Base-by-base conservation (phyloP, 2,329 filamentous ascomycete genomes). In the Penicillium hesseltinei region DNA sequence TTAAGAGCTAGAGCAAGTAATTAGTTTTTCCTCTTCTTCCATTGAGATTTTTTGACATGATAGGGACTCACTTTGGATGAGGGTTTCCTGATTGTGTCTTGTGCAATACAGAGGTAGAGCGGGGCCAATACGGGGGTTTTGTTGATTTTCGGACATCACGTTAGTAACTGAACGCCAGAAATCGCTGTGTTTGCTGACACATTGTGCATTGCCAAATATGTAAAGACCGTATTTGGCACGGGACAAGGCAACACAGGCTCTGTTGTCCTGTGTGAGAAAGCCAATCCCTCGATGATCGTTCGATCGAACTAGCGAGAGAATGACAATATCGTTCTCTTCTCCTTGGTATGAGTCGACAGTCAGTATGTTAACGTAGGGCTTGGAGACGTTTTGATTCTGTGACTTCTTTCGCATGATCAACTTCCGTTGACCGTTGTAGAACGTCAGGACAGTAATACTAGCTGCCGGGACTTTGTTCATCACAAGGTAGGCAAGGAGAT, bases 271-370 rank as follows among this genome's bases (percentile, higher is more conserved):
- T 1, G 82, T 79, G 2, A 96, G 78, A 64, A 96, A 97, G 0
- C 92, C 92, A 31, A 92, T 87, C 0, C 78, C 77, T 5, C 76
- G 68, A 1, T 75, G 66, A 1, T 69, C 62, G 36, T 88, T 88
- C 62, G 88, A 92, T 43, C 92, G 84, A 3, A 94, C 91, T 0
- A 96, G 77, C 0, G 92, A 96, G 0, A 96, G 77, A 2, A 96
- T 71, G 10, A 97, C 81, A 9, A 96, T 80, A 25, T 92, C 89
- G 60, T 96, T 96, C 70, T 96, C 91, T 66, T 96, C 91, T 13
- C 92, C 92, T 71, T 96, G 92, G 67, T 93, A 96, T 0, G 89
- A 90, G 67, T 96, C 92, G 0, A 97, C 90, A 0, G 92, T 96
- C 35, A 85, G 84, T 1, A 96, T 87, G 2, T 88, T 88, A 64